Evolutionary conservation across 495 filamentous ascomycete species (phyloP).

Genomic region (Aspergillus ellipticus): DNA sequence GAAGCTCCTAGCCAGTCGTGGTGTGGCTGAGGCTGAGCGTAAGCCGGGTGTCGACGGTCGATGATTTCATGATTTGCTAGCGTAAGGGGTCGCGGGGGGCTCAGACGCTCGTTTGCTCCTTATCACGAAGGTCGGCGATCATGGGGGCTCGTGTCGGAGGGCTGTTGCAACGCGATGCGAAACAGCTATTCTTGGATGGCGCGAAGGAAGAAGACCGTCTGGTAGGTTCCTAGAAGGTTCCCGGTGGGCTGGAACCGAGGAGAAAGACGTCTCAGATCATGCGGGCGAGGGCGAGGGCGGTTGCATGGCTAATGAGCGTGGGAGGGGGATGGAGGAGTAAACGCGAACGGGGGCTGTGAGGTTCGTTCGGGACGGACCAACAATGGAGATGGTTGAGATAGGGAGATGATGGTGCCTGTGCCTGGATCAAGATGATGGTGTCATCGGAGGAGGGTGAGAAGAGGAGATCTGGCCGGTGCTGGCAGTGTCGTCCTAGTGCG

Average conservation of each 20-base stretch:
- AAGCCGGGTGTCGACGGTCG: neutral
- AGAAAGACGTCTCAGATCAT: conserved; percentile 1
- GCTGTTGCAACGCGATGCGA: neutral
- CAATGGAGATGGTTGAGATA: neutral
- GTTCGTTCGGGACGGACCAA: neutral
- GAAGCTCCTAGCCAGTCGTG: neutral
- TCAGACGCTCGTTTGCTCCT: neutral
- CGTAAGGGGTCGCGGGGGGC: conserved; percentile 2
- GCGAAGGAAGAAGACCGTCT: neutral
- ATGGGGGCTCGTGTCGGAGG: neutral
- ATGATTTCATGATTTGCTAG: neutral
- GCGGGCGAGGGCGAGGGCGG: conserved; percentile 4
- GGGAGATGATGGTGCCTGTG: neutral
- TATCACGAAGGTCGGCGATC: neutral
- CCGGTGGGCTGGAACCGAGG: conserved; percentile 7
- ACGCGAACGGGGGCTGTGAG: neutral
- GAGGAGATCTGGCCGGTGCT: neutral
- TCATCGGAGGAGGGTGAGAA: too few species aligned
- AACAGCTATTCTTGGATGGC: conserved; percentile 9
- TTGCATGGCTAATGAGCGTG: conserved; percentile 10
- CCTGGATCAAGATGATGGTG: neutral
- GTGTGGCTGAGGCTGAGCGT: neutral
- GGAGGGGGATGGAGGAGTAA: neutral
- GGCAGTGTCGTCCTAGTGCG: neutral
- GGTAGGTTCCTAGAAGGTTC: conserved; percentile 10